These are phyloP conservation scores for Acanthamoeba healyi DNA, from an alignment of 208 protist species.

Conservation along the genomic window DNA sequence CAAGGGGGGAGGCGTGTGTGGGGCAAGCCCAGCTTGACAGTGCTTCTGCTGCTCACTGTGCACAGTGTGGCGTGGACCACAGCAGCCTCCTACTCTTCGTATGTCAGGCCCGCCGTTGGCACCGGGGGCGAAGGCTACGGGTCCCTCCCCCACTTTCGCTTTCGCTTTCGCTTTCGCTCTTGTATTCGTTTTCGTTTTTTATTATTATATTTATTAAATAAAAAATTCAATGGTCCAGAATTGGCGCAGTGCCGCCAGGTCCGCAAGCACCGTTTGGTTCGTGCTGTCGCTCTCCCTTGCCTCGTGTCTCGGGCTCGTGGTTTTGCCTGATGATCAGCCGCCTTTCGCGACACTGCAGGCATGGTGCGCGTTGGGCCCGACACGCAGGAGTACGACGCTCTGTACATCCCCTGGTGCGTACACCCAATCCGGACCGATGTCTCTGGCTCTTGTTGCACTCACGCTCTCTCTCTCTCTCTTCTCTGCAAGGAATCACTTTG, in stretches of 20 bases:
- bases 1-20: too few species aligned
- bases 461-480: too few species aligned
- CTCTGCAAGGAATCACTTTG: slow-evolving; percentile 21
- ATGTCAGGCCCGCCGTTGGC: not conserved
- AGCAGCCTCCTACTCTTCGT: not conserved
- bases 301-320: not conserved
- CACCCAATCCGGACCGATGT: too few species aligned
- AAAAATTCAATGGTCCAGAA: not conserved
- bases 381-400: slow-evolving; percentile 1
- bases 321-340: not conserved
- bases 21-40: too few species aligned
- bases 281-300: not conserved
- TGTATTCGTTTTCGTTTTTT: not conserved
- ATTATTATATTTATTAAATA: not conserved
- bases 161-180: not conserved
- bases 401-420: not conserved
- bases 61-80: not conserved
- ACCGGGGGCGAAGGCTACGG: not conserved
- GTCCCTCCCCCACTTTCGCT: not conserved
- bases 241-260: not conserved
- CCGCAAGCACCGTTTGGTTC: not conserved
- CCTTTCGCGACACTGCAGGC: not conserved
- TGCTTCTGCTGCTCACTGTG: not conserved
- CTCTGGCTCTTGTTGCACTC: too few species aligned
- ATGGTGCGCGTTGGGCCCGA: not conserved